Percentiles rank a stretch among this genome's conserved stretches.
Evolutionary conservation across 2,329 filamentous ascomycete genomes (phyloP).

Genomic region (Xylaria polymorpha): DNA sequence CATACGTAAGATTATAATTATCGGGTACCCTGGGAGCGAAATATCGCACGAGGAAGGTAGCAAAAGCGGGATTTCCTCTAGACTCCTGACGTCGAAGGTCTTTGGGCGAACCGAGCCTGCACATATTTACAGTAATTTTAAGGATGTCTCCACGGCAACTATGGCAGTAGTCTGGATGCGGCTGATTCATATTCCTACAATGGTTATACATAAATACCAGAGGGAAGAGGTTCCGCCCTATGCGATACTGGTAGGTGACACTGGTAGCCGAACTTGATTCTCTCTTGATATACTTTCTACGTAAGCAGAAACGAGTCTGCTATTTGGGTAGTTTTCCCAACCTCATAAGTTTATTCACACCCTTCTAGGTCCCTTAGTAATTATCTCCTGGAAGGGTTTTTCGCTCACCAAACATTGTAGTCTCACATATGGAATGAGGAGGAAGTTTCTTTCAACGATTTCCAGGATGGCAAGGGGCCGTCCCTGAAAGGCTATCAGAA

Average conservation of each 20-base stretch:
- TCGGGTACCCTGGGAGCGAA: neutral
- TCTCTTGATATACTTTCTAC: neutral
- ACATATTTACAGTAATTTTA: neutral
- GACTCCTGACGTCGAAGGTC: neutral
- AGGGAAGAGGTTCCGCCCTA: conserved; percentile 19
- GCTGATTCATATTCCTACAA: conserved; percentile 17
- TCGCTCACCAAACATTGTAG: conserved; percentile 2
- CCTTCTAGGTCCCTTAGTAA: neutral
- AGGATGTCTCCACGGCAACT: neutral
- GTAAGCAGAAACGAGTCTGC: neutral
- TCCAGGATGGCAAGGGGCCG: conserved; percentile 3
- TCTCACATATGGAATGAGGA: conserved; percentile 18
- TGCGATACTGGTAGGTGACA: conserved; percentile 19
- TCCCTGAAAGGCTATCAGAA: conserved; percentile 17
- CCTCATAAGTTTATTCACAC: neutral
- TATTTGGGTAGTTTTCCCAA: neutral
- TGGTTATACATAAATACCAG: conserved; percentile 20
- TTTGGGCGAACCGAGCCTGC: neutral
- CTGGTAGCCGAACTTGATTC: neutral
- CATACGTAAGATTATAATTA: no score
- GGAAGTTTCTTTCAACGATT: conserved; percentile 20
- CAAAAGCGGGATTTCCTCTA: neutral
- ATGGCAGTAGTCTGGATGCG: conserved; percentile 8
- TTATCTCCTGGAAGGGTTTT: neutral
- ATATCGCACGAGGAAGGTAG: neutral